Evolutionary conservation across 371 early-diverging fungal species (phyloP).

Genomic region (Rhizopus arrhizus): DNA sequence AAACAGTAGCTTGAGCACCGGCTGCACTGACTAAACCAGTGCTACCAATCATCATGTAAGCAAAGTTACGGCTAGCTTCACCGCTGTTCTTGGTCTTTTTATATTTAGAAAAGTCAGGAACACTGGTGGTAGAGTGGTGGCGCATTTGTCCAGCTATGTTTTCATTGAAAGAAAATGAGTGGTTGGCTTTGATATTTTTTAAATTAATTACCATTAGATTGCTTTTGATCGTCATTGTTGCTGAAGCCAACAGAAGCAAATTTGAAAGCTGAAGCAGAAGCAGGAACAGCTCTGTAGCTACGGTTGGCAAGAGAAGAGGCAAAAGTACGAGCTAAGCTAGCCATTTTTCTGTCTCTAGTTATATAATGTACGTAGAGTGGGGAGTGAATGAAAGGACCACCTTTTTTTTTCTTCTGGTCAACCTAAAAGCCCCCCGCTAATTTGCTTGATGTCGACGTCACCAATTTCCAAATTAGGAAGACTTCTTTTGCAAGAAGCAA

Average conservation of each 20-base stretch:
- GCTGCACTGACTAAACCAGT: slow-evolving; percentile 81
- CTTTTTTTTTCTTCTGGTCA: background rate
- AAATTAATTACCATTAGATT: slow-evolving; percentile 29
- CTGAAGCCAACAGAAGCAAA: slow-evolving; percentile 33
- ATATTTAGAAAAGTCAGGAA: slow-evolving; percentile 68
- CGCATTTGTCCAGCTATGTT: slow-evolving; percentile 23
- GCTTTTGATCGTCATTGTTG: slow-evolving; percentile 14
- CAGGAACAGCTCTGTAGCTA: slow-evolving; percentile 48
- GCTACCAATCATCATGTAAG: slow-evolving; percentile 94
- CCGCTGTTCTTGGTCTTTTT: slow-evolving; percentile 59
- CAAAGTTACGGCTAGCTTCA: slow-evolving; percentile 72
- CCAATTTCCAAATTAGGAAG: too few species aligned
- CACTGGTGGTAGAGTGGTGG: slow-evolving; percentile 55
- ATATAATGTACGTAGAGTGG: slow-evolving; percentile 15
- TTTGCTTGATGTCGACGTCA: too few species aligned
- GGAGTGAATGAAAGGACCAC: slow-evolving; percentile 3
- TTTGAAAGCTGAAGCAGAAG: slow-evolving; percentile 49
- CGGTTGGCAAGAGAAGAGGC: slow-evolving; percentile 51
- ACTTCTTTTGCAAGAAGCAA: too few species aligned
- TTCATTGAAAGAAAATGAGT: slow-evolving; percentile 1
- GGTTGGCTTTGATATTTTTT: background rate
- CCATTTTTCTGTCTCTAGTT: slow-evolving; percentile 29
- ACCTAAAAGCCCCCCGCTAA: background rate
- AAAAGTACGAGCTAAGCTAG: slow-evolving; percentile 53
- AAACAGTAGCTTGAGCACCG: slow-evolving; percentile 88